phyloP scores from a whole-genome alignment of 371 early-diverging fungal species.

The Nematocida minor region DNA sequence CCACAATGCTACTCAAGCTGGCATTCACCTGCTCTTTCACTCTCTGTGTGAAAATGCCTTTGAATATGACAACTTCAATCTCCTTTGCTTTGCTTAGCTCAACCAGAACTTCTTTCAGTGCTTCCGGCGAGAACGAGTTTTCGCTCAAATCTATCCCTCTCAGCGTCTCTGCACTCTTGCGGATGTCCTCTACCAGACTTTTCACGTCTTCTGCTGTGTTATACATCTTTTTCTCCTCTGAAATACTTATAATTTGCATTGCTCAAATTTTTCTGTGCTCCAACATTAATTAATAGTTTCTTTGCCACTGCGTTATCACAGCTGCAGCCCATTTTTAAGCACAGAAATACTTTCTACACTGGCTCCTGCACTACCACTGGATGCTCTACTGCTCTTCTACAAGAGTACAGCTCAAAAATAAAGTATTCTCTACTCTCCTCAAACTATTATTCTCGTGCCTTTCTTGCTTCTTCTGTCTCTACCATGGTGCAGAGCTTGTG shows the following conservation, averaged over 20 bases:
- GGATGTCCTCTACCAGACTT: conserved; percentile 41
- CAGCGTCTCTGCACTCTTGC: conserved; percentile 28
- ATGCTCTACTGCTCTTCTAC: too few relatives aligned
- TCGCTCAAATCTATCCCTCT: conserved; percentile 56
- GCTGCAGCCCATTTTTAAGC: too few relatives aligned
- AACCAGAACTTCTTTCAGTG: conserved; percentile 51
- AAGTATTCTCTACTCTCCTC: too few relatives aligned
- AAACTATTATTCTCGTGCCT: too few relatives aligned
- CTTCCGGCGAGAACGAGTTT: conserved; percentile 61
- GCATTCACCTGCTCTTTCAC: conserved; percentile 55
- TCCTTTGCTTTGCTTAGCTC: conserved; percentile 42
- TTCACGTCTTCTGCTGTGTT: conserved; percentile 49
- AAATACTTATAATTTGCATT: conserved; percentile 57
- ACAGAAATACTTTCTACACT: too few relatives aligned
- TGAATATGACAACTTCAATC: conserved; percentile 50
- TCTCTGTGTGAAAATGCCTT: conserved; percentile 58
- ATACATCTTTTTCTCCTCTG: conserved; percentile 61
- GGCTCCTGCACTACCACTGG: too few relatives aligned
- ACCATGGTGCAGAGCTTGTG: too few relatives aligned
- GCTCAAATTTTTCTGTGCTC: neutral
- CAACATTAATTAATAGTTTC: too few relatives aligned
- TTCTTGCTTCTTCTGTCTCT: too few relatives aligned
- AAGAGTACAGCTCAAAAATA: too few relatives aligned
- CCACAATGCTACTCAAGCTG: conserved; percentile 50
- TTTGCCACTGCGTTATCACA: too few relatives aligned